Evolutionary conservation across 306 rosid genomes (phyloP).

Genomic region (Oxytropis ochrocephala): DNA sequence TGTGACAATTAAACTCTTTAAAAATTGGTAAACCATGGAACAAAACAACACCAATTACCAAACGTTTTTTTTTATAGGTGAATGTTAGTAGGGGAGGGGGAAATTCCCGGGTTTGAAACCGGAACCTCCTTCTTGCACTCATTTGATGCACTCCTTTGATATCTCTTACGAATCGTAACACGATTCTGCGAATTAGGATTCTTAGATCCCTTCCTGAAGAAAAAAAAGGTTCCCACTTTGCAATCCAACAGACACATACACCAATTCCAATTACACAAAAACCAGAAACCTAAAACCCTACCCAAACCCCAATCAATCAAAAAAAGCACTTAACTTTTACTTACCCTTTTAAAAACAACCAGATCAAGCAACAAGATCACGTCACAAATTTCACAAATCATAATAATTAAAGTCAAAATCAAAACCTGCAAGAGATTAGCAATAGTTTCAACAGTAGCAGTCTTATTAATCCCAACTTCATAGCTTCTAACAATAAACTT

Average conservation of each 20-base stretch:
- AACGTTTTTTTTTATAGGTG: neutral
- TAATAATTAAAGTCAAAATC: neutral
- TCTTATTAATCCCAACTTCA: constrained; percentile 93
- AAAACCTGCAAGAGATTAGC: constrained; percentile 92
- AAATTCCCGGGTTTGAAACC: too few relatives aligned
- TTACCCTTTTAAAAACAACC: neutral
- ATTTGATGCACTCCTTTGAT: too few relatives aligned
- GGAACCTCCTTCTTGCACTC: too few relatives aligned
- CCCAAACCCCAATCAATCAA: neutral
- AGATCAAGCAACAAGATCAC: neutral
- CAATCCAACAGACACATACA: neutral
- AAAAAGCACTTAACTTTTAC: neutral
- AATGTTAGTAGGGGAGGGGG: too few relatives aligned
- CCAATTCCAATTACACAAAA: neutral
- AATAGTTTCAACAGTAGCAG: constrained; percentile 94
- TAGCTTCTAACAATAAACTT: constrained; percentile 85
- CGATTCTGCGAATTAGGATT: too few relatives aligned
- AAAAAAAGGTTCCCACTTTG: neutral
- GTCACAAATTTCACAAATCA: neutral
- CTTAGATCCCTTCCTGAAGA: too few relatives aligned
- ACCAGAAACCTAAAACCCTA: constrained; percentile 5
- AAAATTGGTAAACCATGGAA: neutral
- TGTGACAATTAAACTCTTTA: neutral
- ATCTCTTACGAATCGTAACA: too few relatives aligned
- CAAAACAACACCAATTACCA: neutral